Base-by-base conservation (phyloP, 2,329 filamentous ascomycete genomes). In the Epicoccum nigrum region DNA sequence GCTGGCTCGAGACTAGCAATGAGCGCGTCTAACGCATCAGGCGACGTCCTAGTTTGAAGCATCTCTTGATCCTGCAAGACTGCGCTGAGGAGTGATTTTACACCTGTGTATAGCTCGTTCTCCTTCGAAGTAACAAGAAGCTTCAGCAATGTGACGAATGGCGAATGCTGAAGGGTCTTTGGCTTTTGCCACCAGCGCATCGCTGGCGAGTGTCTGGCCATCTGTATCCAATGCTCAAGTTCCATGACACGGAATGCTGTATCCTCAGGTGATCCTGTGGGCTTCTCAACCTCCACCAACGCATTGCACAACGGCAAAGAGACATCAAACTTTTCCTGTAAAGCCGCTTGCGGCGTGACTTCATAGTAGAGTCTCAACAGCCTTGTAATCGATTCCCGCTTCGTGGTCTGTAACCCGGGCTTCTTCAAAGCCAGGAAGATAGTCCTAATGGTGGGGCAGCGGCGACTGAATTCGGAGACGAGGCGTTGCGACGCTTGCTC, bases 151-250 rank as follows among this genome's bases (percentile, higher is more conserved):
- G 86, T 85, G n/a, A 84, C 83, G 56, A 92, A 90, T 0, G 89
- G 88, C 4, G 88, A 90, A 31, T 83, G 76, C 17, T 69, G 69
- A n/a, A 88, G 77, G 1, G 80, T 80, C 58, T 88, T 83, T 54
- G 81, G 78, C 65, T 89, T 92, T 56, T 88, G 82, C 77, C 94
- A 97, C 93, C 93, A 97, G 56, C 88, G 86, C 86, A 96, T 94
- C 5, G 87, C 86, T 0, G 89, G 86, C 3, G 92, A 95, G 62
- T 87, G 85, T 56, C 86, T 84, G 3, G 92, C 91, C 68, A 97
- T 89, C 23, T 86, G 82, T 15, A 96, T 83, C 15, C 96, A 78
- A 69, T 93, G 89, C 69, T 92, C 87, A 21, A 97, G 77, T 72
- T 96, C 90, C 64, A 92, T 83, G 8, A 88, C 71, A 17, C 84